These are phyloP conservation scores for Xylaria arbuscula DNA, from an alignment of 2,329 filamentous ascomycete genomes.

Conservation along the genomic window DNA sequence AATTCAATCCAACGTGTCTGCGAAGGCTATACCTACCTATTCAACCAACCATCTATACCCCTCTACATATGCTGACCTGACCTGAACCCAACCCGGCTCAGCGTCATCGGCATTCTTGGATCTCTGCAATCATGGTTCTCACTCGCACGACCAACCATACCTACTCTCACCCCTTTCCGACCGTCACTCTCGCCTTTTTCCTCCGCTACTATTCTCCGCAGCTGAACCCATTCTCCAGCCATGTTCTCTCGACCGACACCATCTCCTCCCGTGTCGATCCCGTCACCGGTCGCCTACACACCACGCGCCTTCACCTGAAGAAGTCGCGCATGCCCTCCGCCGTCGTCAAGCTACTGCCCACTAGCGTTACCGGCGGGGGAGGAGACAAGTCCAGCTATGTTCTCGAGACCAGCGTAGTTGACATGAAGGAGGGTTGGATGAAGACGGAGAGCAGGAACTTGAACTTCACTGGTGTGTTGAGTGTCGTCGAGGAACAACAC, in stretches of 20 bases:
- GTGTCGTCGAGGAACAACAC: constrained; percentile 79
- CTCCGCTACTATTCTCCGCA: constrained; percentile 80
- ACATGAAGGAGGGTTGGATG: constrained; percentile 85
- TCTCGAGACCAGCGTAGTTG: constrained; percentile 81
- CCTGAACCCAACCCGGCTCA: not conserved
- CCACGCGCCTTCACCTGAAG: constrained; percentile 83
- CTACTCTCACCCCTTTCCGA: constrained; percentile 84
- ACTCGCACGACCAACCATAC: constrained; percentile 74
- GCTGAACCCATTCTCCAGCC: constrained; percentile 81
- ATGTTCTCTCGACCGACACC: constrained; percentile 86
- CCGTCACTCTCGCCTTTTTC: constrained; percentile 89
- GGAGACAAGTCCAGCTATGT: constrained; percentile 81
- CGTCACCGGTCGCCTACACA: constrained; percentile 78
- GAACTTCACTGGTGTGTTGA: constrained; percentile 83
- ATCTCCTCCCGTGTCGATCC: constrained; percentile 80
- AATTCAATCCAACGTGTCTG: not conserved
- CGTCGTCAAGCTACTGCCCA: constrained; percentile 79
- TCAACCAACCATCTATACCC: not conserved
- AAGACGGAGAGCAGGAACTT: constrained; percentile 82
- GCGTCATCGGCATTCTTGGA: constrained; percentile 6
- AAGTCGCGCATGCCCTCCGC: constrained; percentile 80
- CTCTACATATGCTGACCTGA: constrained; percentile 1
- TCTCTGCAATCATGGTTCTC: constrained; percentile 65
- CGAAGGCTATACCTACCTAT: constrained; percentile 1
- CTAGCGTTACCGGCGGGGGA: constrained; percentile 73